phyloP scores from a whole-genome alignment of 306 rosid species.

The Argentina anserina region DNA sequence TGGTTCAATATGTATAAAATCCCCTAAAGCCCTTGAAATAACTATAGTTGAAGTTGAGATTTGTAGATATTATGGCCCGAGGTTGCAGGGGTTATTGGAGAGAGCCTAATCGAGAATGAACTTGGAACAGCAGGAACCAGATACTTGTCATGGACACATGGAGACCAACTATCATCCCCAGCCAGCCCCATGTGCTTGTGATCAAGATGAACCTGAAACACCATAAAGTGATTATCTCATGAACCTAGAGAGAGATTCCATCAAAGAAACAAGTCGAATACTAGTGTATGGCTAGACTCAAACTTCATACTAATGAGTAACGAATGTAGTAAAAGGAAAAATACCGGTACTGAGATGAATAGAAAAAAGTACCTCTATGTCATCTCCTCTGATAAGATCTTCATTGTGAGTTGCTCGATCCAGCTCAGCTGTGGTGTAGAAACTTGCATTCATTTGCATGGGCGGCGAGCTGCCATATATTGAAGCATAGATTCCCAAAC shows the following conservation, averaged over 20 bases:
- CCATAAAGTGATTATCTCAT: constrained; percentile 5
- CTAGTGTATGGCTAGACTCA: not conserved
- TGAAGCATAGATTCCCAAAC: constrained; percentile 85
- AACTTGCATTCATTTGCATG: constrained; percentile 91
- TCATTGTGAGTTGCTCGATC: constrained; percentile 69
- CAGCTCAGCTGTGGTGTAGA: constrained; percentile 68
- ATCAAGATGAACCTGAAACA: constrained; percentile 78
- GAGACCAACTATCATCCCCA: constrained; percentile 98
- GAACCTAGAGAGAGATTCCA: not conserved
- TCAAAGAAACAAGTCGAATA: not conserved
- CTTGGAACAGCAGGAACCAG: constrained; percentile 54
- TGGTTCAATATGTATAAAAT: not conserved
- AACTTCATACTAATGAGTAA: not conserved
- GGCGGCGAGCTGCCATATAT: constrained; percentile 71
- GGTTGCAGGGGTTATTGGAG: constrained; percentile 49
- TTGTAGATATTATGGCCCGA: constrained; percentile 63
- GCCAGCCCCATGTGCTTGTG: constrained; percentile 96
- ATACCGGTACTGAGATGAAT: not conserved
- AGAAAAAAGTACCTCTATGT: constrained; percentile 60
- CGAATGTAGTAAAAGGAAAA: not conserved
- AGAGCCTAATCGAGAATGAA: constrained; percentile 63
- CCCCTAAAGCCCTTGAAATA: not conserved
- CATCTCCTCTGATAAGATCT: constrained; percentile 68
- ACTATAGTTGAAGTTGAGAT: constrained; percentile 51
- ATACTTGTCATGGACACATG: constrained; percentile 60